These are phyloP conservation scores for Pythium scleroteichum DNA, from an alignment of 352 stramenopile species.

Conservation along the genomic window DNA sequence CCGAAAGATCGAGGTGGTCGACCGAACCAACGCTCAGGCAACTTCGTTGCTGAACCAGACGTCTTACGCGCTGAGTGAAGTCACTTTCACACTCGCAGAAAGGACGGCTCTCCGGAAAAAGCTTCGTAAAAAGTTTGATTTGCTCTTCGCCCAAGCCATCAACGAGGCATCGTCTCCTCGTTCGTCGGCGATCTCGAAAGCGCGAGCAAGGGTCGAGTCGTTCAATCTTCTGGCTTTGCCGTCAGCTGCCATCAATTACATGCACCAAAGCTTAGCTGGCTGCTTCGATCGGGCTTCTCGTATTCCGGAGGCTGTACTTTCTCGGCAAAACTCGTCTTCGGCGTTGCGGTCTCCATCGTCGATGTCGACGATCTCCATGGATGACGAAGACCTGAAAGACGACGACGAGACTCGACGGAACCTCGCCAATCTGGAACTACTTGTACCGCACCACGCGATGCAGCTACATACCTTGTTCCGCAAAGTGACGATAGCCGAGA, in stretches of 20 bases:
- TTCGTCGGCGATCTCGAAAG: constrained; percentile 29
- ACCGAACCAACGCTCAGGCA: constrained; percentile 54
- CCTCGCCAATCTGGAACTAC: constrained; percentile 59
- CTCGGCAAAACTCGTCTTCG: constrained; percentile 14
- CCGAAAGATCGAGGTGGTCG: constrained; percentile 73
- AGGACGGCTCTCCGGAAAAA: constrained; percentile 40
- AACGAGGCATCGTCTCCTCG: constrained; percentile 44
- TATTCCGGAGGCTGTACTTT: constrained; percentile 24
- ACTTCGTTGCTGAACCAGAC: constrained; percentile 50
- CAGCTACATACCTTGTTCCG: constrained; percentile 52
- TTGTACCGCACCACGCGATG: constrained; percentile 56
- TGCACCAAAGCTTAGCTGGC: constrained; percentile 58
- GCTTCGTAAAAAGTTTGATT: constrained; percentile 49
- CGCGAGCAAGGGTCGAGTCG: constrained; percentile 11
- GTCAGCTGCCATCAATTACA: constrained; percentile 44
- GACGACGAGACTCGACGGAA: constrained; percentile 45
- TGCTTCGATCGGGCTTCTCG: constrained; percentile 59
- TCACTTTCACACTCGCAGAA: constrained; percentile 66
- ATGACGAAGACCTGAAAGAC: constrained; percentile 42
- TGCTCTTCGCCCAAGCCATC: constrained; percentile 44
- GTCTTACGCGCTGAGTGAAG: constrained; percentile 67
- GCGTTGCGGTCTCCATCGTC: constrained; percentile 21
- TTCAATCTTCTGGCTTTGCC: constrained; percentile 15
- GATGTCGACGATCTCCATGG: constrained; percentile 24
- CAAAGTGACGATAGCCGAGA: constrained; percentile 47